Conservation (phyloP, 306 rosid genomes). For the Cucumis melo region DNA sequence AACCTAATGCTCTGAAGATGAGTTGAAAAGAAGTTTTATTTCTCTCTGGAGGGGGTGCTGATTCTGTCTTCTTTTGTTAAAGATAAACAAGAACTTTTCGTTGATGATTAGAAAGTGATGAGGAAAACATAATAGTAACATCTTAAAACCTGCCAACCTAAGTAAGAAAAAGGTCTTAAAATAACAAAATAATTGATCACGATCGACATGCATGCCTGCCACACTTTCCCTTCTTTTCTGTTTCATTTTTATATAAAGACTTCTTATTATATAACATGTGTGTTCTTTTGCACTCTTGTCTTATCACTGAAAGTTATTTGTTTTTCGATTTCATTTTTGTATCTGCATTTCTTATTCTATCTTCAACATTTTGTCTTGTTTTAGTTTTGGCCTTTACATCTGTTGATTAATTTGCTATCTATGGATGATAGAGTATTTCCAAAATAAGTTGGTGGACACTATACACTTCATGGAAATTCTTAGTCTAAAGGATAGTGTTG, state of each 20-base stretch:
- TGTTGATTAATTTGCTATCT: constrained; percentile 7
- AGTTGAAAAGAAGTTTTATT: not conserved
- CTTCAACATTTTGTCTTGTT: not conserved
- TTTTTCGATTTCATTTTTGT: not conserved
- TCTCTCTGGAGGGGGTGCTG: not conserved
- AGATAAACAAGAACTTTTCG: not conserved
- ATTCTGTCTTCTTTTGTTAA: not conserved
- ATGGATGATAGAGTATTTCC: constrained; percentile 82
- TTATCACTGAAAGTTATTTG: not conserved
- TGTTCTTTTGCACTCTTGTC: not conserved
- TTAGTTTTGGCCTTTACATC: not conserved
- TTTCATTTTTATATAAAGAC: not conserved
- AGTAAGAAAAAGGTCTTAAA: not conserved
- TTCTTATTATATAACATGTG: not conserved
- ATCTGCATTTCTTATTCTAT: not conserved
- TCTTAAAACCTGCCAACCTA: not conserved
- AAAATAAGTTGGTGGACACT: constrained; percentile 92
- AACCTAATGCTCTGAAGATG: not conserved
- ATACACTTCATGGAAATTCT: constrained; percentile 99
- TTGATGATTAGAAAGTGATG: not conserved
- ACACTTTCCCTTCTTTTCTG: not conserved
- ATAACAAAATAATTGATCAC: not conserved
- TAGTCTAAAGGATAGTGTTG: constrained; percentile 91
- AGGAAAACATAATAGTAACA: not conserved
- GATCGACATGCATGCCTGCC: not conserved